These are phyloP conservation scores for Colletotrichum truncatum DNA, from an alignment of 2,329 filamentous ascomycete genomes.

Conservation along the genomic window DNA sequence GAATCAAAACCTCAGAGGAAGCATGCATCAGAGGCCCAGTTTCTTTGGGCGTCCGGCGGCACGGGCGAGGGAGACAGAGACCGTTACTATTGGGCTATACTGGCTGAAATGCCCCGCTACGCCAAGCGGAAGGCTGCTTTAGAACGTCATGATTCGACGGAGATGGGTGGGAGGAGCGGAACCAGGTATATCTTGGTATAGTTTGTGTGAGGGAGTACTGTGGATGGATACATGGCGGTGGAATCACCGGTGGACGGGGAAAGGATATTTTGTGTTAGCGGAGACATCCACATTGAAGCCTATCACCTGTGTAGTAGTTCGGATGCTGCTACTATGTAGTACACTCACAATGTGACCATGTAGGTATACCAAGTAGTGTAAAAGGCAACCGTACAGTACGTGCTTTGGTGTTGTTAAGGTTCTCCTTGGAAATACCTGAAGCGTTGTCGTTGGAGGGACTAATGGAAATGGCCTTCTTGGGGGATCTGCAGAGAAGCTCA, in stretches of 20 bases:
- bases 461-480: no score
- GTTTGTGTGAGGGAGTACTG: background rate
- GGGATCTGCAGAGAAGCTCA: no score
- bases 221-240: background rate
- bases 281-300: background rate
- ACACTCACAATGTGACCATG: background rate
- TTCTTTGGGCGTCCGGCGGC: background rate
- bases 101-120: background rate
- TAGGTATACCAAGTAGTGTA: no score
- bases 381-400: no score
- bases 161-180: background rate
- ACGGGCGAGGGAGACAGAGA: background rate
- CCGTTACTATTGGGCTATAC: slow-evolving; percentile 5
- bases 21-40: background rate
- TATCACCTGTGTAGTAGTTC: background rate
- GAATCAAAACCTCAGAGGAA: background rate
- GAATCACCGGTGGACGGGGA: background rate
- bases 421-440: no score
- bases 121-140: slow-evolving; percentile 23
- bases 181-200: background rate
- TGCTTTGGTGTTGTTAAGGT: no score
- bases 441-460: no score
- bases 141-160: slow-evolving; percentile 24
- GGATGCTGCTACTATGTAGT: background rate
- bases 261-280: background rate